A percentile compares a stretch with the other conserved stretches of the same genome.
phyloP scores from a whole-genome alignment of 495 filamentous ascomycete genomes.

The Xylaria castorea region DNA sequence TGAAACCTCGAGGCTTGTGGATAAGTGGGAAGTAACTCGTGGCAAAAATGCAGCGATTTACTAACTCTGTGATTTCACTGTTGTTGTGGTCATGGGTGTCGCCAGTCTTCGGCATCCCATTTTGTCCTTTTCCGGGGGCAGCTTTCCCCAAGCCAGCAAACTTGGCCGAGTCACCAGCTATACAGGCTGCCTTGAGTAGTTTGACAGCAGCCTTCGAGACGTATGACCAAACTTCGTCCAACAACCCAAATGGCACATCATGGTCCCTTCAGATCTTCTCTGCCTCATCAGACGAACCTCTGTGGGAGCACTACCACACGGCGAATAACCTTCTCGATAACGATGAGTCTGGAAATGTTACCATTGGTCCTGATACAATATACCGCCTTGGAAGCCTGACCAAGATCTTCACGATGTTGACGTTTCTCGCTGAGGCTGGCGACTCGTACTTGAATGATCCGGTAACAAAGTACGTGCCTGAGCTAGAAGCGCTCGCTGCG shows the following conservation, averaged over 20 bases:
- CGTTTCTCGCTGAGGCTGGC: slow-evolving; percentile 53
- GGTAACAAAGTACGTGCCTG: slow-evolving; percentile 62
- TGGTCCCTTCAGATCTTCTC: slow-evolving; percentile 62
- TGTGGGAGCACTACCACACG: slow-evolving; percentile 58
- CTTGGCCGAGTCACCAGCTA: slow-evolving; percentile 41
- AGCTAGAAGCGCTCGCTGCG: slow-evolving; percentile 50
- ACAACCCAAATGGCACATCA: slow-evolving; percentile 54
- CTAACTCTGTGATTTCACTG: background rate
- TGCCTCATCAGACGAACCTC: slow-evolving; percentile 43
- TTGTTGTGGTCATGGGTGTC: slow-evolving; percentile 4
- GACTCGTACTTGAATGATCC: slow-evolving; percentile 51
- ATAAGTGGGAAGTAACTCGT: background rate
- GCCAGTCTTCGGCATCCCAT: slow-evolving; percentile 33
- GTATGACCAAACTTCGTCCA: slow-evolving; percentile 41
- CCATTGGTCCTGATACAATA: slow-evolving; percentile 53
- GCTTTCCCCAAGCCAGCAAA: slow-evolving; percentile 53
- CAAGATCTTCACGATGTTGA: slow-evolving; percentile 56
- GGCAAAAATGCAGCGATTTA: slow-evolving; percentile 1
- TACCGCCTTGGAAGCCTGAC: slow-evolving; percentile 60
- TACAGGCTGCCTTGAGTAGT: slow-evolving; percentile 47
- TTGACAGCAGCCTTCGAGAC: slow-evolving; percentile 44
- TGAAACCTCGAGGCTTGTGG: background rate
- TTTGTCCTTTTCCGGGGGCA: slow-evolving; percentile 59
- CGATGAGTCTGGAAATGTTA: slow-evolving; percentile 43
- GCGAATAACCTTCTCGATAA: slow-evolving; percentile 44